Base-by-base conservation (phyloP, 208 protist genomes). In the Leishmania martiniquensis region DNA sequence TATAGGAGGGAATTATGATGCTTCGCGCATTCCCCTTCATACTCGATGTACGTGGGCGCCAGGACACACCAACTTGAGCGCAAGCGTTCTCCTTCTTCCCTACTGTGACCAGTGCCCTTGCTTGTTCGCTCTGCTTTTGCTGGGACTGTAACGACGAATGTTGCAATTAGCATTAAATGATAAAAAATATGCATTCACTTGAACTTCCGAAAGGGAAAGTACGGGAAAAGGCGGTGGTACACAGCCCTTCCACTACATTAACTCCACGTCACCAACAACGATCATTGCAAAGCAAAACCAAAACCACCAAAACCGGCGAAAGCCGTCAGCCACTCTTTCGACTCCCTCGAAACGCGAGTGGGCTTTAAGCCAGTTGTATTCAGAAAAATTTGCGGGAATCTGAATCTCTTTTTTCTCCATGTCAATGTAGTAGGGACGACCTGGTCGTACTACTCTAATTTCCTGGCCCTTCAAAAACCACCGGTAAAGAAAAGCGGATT, bases 301-400 rank as follows among this genome's bases (percentile, higher is more conserved):
- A 17, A 95, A 76, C 94, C 92, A 96, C 92, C 92, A 95, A 47
- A 96, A 90, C 44, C 85, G 75, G 39, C 92, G 87, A 72, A 90
- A 92, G 47, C 52, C 76, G 29, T 91, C 76, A 49, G 89, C 65
- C 66, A 95, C 37, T 15, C 25, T 78, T 76, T 97, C 94, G 59
- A 95, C 22, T n/a, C 59, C 57, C 62, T 91, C 89, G 75, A 95
- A 95, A 9, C 82, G 80, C 49, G 54, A 37, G 80, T 97, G 94
- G 10, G 89, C 90, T 32, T 60, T 84, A 51, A 91, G 71, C 91
- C 94, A 98, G 62, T 94, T 97, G 78, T 91, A 96, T 10, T 97
- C 89, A 1, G 80, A 76, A 87, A 98, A 97, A 84, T 98, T 96
- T 39, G 89, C 85, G 0, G 95, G 95, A 20, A 98, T 81, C 47